Evolutionary conservation across 148 eudicot genomes (phyloP), one percentile per base, ranked within the genome.

Genomic region (Pharnaceum exiguum): DNA sequence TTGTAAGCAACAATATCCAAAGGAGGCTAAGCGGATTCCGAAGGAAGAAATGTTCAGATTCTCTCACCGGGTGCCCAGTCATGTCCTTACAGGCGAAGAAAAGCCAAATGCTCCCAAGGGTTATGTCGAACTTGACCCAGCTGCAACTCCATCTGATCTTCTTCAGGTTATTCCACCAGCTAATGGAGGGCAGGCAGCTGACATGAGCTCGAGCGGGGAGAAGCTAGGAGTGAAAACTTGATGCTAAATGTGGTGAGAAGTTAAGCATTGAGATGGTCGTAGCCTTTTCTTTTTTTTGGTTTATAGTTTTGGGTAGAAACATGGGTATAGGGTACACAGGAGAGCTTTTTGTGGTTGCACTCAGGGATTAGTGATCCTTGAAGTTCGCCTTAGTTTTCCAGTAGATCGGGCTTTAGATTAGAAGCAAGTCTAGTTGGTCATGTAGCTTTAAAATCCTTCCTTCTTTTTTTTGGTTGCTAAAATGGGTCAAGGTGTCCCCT

Each of bases 1-100:
- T 56, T 44, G 24, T 39, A 66, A 74, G 62, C 71, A 77, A 51
- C 35, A 53, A 3, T 60, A 70, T 43, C 66, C 56, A 12, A 62
- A 66, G 44, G 59, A 51, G n/a, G 65, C 75, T 44, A 84, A 28
- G 66, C 57, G 38, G 36, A 78, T 84, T 18, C 73, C 74, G 11
- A 84, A 60, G 60, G 77, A 75, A 63, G 86, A 84, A 66, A 84
- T 84, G 81, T 73, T 77, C 25, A 59, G 86, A 10, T 84, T 84
- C 51, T 84, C 90, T 37, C 90, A 84, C 56, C 75, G 65, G 72
- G 79, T 84, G 33, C 90, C 90, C 1, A 51, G 67, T 58, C 69
- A 71, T 69, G 31, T 65, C 35, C 79, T 84, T 24, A 75, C 81
- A 2, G 83, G 78, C 19, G 37, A 45, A 5, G 85, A 84, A 63